Evolutionary conservation across 441 rosid genomes (phyloP).

Genomic region (Erodium moschatum): DNA sequence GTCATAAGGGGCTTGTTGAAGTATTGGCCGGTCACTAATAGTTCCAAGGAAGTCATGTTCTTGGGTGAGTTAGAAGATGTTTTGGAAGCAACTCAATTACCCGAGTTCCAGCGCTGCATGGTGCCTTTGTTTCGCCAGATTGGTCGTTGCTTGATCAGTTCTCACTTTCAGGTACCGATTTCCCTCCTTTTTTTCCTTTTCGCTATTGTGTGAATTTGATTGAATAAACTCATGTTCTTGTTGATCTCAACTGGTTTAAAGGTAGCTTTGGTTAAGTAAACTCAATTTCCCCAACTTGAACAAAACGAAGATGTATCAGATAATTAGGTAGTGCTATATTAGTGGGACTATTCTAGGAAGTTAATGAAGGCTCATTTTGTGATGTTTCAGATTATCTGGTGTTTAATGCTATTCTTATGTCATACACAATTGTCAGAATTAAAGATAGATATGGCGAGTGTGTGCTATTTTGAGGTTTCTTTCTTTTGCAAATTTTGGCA

Average conservation of each 20-base stretch:
- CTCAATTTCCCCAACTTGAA: background rate
- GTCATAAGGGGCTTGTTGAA: conserved; percentile 55
- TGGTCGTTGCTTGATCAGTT: conserved; percentile 72
- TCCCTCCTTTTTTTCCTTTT: too few species aligned
- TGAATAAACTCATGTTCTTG: background rate
- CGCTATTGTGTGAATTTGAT: background rate
- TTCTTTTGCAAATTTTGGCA: background rate
- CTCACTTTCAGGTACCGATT: conserved; percentile 69
- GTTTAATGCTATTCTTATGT: background rate
- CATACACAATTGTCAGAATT: background rate
- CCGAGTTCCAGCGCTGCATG: conserved; percentile 83
- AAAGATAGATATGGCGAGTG: background rate
- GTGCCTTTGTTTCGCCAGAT: conserved; percentile 66
- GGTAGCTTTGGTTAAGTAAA: background rate
- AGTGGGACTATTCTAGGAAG: background rate
- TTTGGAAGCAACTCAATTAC: conserved; percentile 72
- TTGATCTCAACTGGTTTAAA: background rate
- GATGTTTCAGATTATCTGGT: background rate
- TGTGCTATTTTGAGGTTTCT: background rate
- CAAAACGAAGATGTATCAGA: background rate
- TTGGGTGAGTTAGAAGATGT: conserved; percentile 78
- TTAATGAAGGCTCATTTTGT: background rate
- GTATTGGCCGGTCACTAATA: conserved; percentile 64
- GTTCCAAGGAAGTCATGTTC: conserved; percentile 75
- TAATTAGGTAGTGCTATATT: background rate